Conservation (phyloP, 2,329 filamentous ascomycete genomes). For the Xylaria hypoxylon region DNA sequence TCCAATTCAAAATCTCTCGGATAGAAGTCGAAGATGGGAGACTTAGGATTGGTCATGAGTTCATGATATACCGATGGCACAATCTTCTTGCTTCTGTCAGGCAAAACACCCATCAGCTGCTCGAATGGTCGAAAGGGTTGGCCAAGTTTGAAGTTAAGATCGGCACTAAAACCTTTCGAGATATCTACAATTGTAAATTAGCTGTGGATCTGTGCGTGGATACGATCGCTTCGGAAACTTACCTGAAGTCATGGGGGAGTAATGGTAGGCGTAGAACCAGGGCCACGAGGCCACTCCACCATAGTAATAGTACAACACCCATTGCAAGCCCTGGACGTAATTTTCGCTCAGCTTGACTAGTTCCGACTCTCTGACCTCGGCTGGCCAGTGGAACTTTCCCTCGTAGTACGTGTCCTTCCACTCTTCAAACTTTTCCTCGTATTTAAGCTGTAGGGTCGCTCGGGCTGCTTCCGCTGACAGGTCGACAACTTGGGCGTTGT, state of each 20-base stretch:
- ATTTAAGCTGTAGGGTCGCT: slow-evolving; percentile 82
- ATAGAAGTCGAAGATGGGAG: slow-evolving; percentile 98
- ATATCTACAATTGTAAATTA: slow-evolving; percentile 70
- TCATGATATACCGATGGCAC: slow-evolving; percentile 89
- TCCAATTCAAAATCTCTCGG: slow-evolving; percentile 96
- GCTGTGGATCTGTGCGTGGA: neutral
- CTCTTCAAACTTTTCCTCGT: slow-evolving; percentile 86
- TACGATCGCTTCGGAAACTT: slow-evolving; percentile 37
- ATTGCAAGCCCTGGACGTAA: slow-evolving; percentile 96
- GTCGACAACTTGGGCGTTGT: slow-evolving; percentile 88
- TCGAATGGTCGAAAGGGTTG: slow-evolving; percentile 96
- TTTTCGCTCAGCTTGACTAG: slow-evolving; percentile 89
- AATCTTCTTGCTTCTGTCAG: slow-evolving; percentile 96
- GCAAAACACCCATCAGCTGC: slow-evolving; percentile 97
- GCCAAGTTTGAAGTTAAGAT: slow-evolving; percentile 92
- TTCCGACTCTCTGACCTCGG: slow-evolving; percentile 79
- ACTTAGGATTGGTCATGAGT: slow-evolving; percentile 90
- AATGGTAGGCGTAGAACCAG: slow-evolving; percentile 98
- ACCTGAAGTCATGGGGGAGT: slow-evolving; percentile 95
- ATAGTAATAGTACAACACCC: slow-evolving; percentile 99
- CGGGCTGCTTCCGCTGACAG: slow-evolving; percentile 82
- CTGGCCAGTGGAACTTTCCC: slow-evolving; percentile 88
- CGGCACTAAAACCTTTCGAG: slow-evolving; percentile 83
- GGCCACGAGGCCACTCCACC: slow-evolving; percentile 97
- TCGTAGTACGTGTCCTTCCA: slow-evolving; percentile 98